Base-by-base conservation (phyloP, 345 rosid species). In the Hypericum perforatum region DNA sequence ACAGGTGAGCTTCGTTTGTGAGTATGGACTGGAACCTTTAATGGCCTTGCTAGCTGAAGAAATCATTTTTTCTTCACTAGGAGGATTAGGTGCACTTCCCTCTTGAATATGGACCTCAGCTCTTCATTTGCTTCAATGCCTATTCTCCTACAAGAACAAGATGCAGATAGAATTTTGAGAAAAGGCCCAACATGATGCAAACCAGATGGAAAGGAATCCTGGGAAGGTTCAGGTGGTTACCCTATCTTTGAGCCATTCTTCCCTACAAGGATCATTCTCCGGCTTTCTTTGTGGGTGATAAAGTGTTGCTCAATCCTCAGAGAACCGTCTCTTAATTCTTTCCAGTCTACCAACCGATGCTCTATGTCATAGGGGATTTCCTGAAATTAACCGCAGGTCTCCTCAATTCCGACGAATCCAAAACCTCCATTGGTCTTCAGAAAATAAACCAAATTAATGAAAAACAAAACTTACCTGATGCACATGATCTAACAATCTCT, bases 111-210 rank as follows among this genome's bases (percentile, higher is more conserved):
- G 57, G 83, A 77, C 67, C 90, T 76, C 53, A 92, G 77, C 71
- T 88, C 98, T 72, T 92, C 89, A 46, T 85, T 92, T 12, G 98
- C 98, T 76, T 92, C 97, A 0, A 80, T 65, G 22, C 98, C 98
- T 57, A 83, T 92, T 60, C 86, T 88, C 86, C 95, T 91, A 81
- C 37, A 46, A 16, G n/a, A 59, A 29, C 9, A 61, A 40, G 29
- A 39, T 29, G 12, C 8, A 5, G 10, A 47, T 3, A 9, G 46
- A 37, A 39, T 16, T 9, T 40, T n/a, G 10, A 11, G 15, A 9
- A 37, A n/a, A 43, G 32, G 41, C 14, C 50, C 4, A 15, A 46
- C 22, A 22, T 22, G 32, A 22, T 22, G 4, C 32, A 22, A 22
- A 22, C 32, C 32, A 22, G 32, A 22, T 22, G 32, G 4, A 4